These are phyloP conservation scores for Perkinsela sp. DNA, from an alignment of 208 protist genomes.

Conservation along the genomic window DNA sequence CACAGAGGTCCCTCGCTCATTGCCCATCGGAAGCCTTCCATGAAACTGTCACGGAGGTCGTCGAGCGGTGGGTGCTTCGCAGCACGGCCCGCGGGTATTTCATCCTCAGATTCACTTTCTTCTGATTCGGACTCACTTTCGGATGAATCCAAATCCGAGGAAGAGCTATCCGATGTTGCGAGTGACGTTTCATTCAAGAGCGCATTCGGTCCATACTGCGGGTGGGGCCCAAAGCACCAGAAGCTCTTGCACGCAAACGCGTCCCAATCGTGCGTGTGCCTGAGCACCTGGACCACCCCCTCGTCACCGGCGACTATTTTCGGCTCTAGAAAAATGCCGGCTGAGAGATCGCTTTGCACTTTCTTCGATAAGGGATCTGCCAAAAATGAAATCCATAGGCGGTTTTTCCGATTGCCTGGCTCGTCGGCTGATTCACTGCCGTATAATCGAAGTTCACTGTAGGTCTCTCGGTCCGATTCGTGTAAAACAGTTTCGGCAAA, in stretches of 20 bases:
- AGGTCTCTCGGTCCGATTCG: background rate
- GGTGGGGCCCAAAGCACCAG: slow-evolving; percentile 68
- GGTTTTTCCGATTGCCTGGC: background rate
- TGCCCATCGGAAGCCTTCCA: slow-evolving; percentile 75
- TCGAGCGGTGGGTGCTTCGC: background rate
- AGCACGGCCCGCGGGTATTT: background rate
- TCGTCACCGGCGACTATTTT: background rate
- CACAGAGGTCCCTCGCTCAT: slow-evolving; percentile 81
- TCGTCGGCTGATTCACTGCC: background rate
- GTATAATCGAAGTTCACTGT: background rate
- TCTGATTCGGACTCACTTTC: background rate
- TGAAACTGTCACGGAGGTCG: slow-evolving; percentile 12
- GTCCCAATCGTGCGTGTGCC: slow-evolving; percentile 73
- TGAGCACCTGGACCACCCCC: background rate
- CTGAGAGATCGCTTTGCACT: slow-evolving; percentile 17
- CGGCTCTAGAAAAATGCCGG: slow-evolving; percentile 6
- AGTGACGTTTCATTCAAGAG: slow-evolving; percentile 89
- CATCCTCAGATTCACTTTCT: slow-evolving; percentile 8
- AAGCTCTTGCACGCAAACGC: slow-evolving; percentile 68
- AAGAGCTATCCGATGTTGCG: slow-evolving; percentile 10
- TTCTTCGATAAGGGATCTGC: slow-evolving; percentile 6
- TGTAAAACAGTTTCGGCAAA: slow-evolving; percentile 87
- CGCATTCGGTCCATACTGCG: slow-evolving; percentile 67
- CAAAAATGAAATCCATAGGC: background rate
- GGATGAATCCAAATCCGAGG: slow-evolving; percentile 4